These are phyloP conservation scores for Emydomyces testavorans DNA, from an alignment of 2,329 filamentous ascomycete genomes.

Conservation along the genomic window DNA sequence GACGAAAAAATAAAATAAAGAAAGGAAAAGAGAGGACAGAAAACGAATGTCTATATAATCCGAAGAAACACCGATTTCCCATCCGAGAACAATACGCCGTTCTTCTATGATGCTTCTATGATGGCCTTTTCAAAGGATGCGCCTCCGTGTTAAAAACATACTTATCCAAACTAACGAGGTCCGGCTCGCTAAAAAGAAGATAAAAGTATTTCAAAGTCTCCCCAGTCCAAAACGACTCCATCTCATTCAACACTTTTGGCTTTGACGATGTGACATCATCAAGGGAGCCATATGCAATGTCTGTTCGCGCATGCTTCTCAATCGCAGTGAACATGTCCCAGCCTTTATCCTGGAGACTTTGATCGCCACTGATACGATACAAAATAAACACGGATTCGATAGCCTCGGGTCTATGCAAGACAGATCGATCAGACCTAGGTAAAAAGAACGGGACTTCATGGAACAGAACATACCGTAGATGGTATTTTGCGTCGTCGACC, in stretches of 20 bases:
- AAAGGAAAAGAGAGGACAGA: no score
- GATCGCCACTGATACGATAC: constrained; percentile 77
- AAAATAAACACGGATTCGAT: constrained; percentile 84
- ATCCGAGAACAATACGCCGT: no score
- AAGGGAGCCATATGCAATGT: constrained; percentile 52
- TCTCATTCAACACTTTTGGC: constrained; percentile 40
- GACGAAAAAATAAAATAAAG: no score
- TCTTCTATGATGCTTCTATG: background rate
- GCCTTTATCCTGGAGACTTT: constrained; percentile 63
- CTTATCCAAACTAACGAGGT: constrained; percentile 55
- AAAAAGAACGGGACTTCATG: background rate
- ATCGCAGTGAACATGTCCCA: constrained; percentile 77
- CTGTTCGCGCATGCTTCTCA: constrained; percentile 52
- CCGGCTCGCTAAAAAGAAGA: constrained; percentile 60
- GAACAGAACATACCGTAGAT: constrained; percentile 13
- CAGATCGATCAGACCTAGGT: background rate
- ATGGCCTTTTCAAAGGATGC: constrained; percentile 38
- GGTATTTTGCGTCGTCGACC: constrained; percentile 13
- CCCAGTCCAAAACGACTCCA: constrained; percentile 85
- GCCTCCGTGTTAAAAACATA: constrained; percentile 53
- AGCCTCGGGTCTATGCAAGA: constrained; percentile 53
- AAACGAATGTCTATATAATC: no score
- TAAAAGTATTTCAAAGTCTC: constrained; percentile 93
- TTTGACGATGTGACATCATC: constrained; percentile 16
- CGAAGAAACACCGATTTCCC: no score